Evolutionary conservation across 1,284 basidiomycete species (phyloP), one percentile per base, ranked within the genome.

Genomic region (Vanrija sp.): DNA sequence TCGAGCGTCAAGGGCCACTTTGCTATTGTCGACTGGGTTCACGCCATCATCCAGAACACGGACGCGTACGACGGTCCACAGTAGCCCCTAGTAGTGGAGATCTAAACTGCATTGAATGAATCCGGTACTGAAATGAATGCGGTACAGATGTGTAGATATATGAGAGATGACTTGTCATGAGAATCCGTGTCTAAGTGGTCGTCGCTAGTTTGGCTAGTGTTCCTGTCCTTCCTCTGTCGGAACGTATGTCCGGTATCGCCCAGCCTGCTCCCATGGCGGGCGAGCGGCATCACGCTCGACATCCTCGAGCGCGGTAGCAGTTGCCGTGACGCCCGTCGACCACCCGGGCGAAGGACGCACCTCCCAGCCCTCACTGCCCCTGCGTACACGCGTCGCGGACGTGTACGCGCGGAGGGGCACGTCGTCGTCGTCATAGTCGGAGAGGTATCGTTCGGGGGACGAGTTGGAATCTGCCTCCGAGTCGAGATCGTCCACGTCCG

Each of bases 301-400:
- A n/a, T 42, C 40, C 34, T 34, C 34, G 10, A 34, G 34, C 12
- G 34, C 34, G 9, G 34, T 12, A 5, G 34, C 34, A 14, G 34
- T 34, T 12, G 34, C 34, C 5, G 9, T 34, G 10, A 15, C 12
- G 34, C 34, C 34, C 10, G 34, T 14, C 34, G 34, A 34, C 34
- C 34, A 34, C 34, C 34, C 34, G 34, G 34, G 34, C 2, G 34
- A 12, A 14, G 74, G 40, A 77, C 63, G 80, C 48, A 89, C 83
- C 67, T 91, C 88, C 65, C 84, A 86, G 5, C 88, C 88, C 76
- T 91, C 89, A 16, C 87, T 89, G 16, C 88, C 88, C 40, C 83
- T 76, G 51, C 89, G 79, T 40, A 88, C 65, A 5, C 52, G 51
- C 5, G 57, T 43, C 18, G 54, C 52, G 10, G 46, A 38, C 1